Percentiles rank a stretch among this genome's conserved stretches.
These are phyloP conservation scores for Penicillium paneum DNA, from an alignment of 2,329 filamentous ascomycete genomes.

Conservation along the genomic window DNA sequence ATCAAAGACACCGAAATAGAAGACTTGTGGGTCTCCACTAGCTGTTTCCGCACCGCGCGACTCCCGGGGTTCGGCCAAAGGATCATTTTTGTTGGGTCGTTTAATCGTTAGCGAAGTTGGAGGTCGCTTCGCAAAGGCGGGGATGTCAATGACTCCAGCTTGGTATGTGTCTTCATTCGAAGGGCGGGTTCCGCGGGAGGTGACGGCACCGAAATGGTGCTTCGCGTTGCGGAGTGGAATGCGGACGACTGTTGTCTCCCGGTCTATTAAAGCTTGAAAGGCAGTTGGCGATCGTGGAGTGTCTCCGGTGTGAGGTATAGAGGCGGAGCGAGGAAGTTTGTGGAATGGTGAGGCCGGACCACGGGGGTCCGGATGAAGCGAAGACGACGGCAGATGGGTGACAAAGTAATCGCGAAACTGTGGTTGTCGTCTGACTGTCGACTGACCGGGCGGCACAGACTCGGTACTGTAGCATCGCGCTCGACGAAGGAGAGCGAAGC, in stretches of 20 bases:
- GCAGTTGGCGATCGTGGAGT: conserved; percentile 52
- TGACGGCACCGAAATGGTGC: conserved; percentile 84
- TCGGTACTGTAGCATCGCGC: conserved; percentile 26
- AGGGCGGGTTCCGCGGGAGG: conserved; percentile 74
- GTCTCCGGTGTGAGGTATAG: conserved; percentile 67
- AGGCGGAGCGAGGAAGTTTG: conserved; percentile 80
- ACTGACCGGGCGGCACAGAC: conserved; percentile 10
- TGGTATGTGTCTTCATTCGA: conserved; percentile 95
- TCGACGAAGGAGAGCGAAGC: conserved; percentile 34
- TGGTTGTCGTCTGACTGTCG: conserved; percentile 38
- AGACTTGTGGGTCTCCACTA: conserved; percentile 88
- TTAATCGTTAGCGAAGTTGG: conserved; percentile 60
- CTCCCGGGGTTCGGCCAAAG: conserved; percentile 47
- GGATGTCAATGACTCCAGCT: conserved; percentile 88
- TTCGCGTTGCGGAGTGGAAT: conserved; percentile 92
- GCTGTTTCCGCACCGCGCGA: conserved; percentile 68
- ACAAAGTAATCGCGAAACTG: conserved; percentile 95
- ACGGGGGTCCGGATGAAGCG: conserved; percentile 80
- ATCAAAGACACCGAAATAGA: conserved; percentile 96
- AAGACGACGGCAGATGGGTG: conserved; percentile 89
- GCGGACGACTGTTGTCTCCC: conserved; percentile 88
- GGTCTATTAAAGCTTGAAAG: conserved; percentile 59
- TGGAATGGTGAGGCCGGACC: conserved; percentile 65
- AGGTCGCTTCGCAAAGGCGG: conserved; percentile 81
- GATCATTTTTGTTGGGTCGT: conserved; percentile 29